Base-by-base conservation (phyloP, 2,329 filamentous ascomycete species). In the Monilinia laxa region DNA sequence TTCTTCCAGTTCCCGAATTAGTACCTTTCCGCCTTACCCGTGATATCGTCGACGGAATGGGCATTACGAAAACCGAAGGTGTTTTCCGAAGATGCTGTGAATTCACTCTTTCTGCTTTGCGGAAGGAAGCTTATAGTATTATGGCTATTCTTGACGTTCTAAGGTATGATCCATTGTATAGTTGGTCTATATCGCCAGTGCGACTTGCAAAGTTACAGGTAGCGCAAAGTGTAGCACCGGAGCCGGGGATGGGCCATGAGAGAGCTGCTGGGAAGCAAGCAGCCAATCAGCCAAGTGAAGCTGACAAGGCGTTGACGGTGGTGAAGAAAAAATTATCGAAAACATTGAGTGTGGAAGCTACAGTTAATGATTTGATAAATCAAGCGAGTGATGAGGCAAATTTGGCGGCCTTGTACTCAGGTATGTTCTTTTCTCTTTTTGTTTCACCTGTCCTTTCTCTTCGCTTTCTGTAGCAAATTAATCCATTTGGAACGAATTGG, bases 61-160 rank as follows among this genome's bases (percentile, higher is more conserved):
- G 95, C 38, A 90, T 96, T 71, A 96, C 92, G 3, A 92, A 91
- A 74, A 96, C 93, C 0, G 96, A 99, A 78, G 95, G 95, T 4
- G 93, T 98, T 0, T 99, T 98, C 81, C 87, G 95, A 10, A 87
- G 96, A n/a, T 98, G 94, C 79, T 99, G 95, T 77, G 96, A 99
- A 77, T 98, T 98, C 77, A 98, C 93, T 0, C 86, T 99, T 42
- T 93, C 97, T 69, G 93, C 96, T 1, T 82, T 99, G 47, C 89
- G 95, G n/a, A 91, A 96, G 73, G 95, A 99, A 77, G 91, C 91
- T 16, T 96, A 97, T 76, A 93, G 90, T 55, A 99, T 99, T 80
- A 98, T 97, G 93, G 98, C 95, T 0, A 93, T 99, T 64, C 86
- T 99, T 25, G 96, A 99, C 75, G 96, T 99, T 28, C 81, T 99